phyloP scores from a whole-genome alignment of 2,329 filamentous ascomycete genomes.

The Pseudocercospora crystallina region DNA sequence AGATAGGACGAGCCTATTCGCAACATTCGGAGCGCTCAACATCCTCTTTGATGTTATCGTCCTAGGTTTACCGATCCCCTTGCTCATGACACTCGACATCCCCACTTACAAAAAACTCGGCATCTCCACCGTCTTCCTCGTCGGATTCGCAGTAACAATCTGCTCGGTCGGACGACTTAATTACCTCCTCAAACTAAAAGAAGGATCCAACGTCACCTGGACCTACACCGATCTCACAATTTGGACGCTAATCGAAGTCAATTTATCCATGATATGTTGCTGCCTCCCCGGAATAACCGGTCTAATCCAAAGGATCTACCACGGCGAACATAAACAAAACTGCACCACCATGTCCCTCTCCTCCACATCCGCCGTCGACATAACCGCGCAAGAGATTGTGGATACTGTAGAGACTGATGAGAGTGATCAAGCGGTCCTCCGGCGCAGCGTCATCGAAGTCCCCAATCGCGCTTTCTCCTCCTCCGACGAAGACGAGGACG shows the following conservation, averaged over 20 bases:
- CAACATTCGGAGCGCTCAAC: constrained; percentile 5
- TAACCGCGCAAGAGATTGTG: neutral
- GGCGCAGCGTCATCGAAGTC: neutral
- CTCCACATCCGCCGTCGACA: neutral
- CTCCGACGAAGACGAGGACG: neutral
- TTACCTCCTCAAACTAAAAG: constrained; percentile 4
- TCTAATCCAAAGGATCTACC: neutral
- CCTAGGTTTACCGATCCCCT: constrained; percentile 11
- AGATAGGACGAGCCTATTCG: neutral
- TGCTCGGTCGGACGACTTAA: constrained; percentile 7
- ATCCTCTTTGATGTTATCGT: constrained; percentile 8
- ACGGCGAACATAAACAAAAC: too few relatives aligned
- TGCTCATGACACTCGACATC: constrained; percentile 3
- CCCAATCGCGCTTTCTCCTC: neutral
- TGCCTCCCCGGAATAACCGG: constrained; percentile 10
- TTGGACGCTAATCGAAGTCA: constrained; percentile 12
- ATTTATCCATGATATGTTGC: constrained; percentile 13
- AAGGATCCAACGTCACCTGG: constrained; percentile 6
- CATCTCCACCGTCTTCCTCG: constrained; percentile 5
- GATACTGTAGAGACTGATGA: too few relatives aligned
- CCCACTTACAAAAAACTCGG: neutral
- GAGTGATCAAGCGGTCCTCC: too few relatives aligned
- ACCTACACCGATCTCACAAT: constrained; percentile 4
- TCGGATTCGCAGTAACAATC: constrained; percentile 11
- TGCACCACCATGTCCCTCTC: neutral